Percentiles rank a stretch among this genome's conserved stretches.
Conservation (phyloP, 345 rosid genomes). For the Ceriops zippeliana region DNA sequence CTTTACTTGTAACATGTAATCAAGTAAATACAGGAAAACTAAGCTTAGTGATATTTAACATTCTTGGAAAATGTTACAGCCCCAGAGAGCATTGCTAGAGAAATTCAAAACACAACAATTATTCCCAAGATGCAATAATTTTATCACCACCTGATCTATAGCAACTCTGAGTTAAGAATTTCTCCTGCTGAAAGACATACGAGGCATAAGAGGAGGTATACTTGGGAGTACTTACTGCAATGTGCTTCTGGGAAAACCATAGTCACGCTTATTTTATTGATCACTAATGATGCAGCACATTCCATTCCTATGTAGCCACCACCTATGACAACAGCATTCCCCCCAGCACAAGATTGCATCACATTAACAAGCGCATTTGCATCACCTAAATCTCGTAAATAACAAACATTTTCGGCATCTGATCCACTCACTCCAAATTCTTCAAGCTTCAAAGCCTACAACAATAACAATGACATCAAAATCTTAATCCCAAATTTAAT, state of each 20-base stretch:
- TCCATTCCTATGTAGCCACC: constrained; percentile 99
- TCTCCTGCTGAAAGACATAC: neutral
- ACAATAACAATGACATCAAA: constrained; percentile 8
- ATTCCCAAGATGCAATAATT: neutral
- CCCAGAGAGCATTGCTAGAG: neutral
- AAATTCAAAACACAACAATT: neutral
- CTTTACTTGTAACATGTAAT: neutral
- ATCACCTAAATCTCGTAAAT: constrained; percentile 75
- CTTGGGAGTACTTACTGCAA: constrained; percentile 59
- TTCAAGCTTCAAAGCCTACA: constrained; percentile 87
- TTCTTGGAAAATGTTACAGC: neutral
- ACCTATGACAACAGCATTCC: constrained; percentile 89
- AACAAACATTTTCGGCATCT: constrained; percentile 88
- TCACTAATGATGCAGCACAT: constrained; percentile 93
- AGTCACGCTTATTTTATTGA: constrained; percentile 80
- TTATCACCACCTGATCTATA: neutral
- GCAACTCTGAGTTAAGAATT: neutral
- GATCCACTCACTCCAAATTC: constrained; percentile 91
- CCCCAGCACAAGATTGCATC: constrained; percentile 57
- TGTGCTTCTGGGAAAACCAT: constrained; percentile 99
- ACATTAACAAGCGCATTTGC: constrained; percentile 77
- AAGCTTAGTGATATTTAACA: neutral
- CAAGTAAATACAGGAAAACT: neutral
- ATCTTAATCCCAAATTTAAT: neutral
- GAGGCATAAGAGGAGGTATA: neutral